These are phyloP conservation scores for Mastigamoeba balamuthi DNA, from an alignment of 78 protist genomes.

Conservation along the genomic window DNA sequence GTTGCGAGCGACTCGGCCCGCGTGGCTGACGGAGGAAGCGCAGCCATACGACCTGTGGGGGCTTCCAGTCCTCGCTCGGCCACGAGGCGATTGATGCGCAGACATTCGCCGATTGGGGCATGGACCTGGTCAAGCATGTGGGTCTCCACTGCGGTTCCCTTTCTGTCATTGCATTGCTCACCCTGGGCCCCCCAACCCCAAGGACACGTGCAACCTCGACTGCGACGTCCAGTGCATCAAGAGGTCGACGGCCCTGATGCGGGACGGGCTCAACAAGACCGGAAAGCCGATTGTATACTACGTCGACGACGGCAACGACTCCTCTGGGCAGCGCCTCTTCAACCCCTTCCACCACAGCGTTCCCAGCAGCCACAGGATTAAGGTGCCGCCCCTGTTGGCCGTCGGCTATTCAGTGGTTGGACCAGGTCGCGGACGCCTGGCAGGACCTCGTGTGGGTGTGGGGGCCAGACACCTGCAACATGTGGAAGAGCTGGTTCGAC, in stretches of 20 bases:
- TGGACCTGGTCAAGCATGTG: conserved; percentile 34
- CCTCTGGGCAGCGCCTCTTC: not conserved
- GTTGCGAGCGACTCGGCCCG: too few species aligned
- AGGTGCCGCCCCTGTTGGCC: too few species aligned
- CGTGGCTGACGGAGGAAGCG: too few species aligned
- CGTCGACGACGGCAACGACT: not conserved
- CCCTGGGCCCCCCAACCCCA: not conserved
- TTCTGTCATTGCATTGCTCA: not conserved
- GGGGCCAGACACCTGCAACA: not conserved
- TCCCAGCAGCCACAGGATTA: not conserved
- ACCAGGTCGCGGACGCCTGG: not conserved
- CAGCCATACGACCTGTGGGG: not conserved
- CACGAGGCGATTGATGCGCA: conserved; percentile 14
- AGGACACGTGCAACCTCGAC: not conserved
- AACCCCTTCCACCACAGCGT: not conserved
- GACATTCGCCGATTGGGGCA: conserved; percentile 40
- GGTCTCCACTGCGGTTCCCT: too few species aligned
- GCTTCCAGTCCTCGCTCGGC: not conserved
- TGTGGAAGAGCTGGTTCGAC: not conserved
- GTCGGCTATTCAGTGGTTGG: too few species aligned
- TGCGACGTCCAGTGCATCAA: not conserved
- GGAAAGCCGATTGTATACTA: not conserved
- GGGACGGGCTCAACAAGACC: not conserved
- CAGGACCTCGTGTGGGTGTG: not conserved
- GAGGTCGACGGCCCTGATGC: not conserved